A percentile compares a stretch with the other conserved stretches of the same genome.
Conservation (phyloP, 192 early-diverging fungal genomes). For the Dispira simplex region DNA sequence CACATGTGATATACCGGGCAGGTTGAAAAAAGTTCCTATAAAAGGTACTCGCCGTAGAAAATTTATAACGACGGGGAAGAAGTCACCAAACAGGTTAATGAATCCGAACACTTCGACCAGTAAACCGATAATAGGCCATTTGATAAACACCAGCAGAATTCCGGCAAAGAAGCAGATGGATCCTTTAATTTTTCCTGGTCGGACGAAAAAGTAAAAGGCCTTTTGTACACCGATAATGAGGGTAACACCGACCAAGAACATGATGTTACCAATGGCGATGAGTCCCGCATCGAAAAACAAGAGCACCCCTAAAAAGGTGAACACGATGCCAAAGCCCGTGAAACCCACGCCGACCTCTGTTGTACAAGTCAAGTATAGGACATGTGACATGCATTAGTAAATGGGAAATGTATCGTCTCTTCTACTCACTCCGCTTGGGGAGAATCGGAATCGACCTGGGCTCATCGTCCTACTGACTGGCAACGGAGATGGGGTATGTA, state of each 20-base stretch:
- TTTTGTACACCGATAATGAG: conserved; percentile 79
- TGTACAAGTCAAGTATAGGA: too few relatives aligned
- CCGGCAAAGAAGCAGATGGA: conserved; percentile 82
- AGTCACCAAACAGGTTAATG: conserved; percentile 98
- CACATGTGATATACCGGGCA: conserved; percentile 70
- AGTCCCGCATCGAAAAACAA: conserved; percentile 92
- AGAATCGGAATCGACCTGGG: too few relatives aligned
- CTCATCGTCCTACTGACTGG: too few relatives aligned
- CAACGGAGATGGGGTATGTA: too few relatives aligned
- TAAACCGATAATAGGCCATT: conserved; percentile 84
- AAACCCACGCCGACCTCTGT: conserved; percentile 81
- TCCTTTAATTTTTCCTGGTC: conserved; percentile 75
- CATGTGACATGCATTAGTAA: too few relatives aligned
- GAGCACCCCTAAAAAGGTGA: conserved; percentile 87
- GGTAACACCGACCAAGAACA: conserved; percentile 81
- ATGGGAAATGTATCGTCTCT: too few relatives aligned
- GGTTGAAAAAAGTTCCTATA: conserved; percentile 73
- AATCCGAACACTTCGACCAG: conserved; percentile 86
- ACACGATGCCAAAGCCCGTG: conserved; percentile 81
- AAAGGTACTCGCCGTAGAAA: conserved; percentile 80
- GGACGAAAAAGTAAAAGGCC: conserved; percentile 75
- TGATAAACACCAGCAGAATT: conserved; percentile 74
- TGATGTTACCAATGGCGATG: conserved; percentile 80
- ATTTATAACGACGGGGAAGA: conserved; percentile 83
- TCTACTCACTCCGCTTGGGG: too few relatives aligned